A percentile compares a stretch with the other conserved stretches of the same genome.
These are phyloP conservation scores for Alternaria sp. DNA, from an alignment of 2,329 filamentous ascomycete genomes.

Conservation along the genomic window DNA sequence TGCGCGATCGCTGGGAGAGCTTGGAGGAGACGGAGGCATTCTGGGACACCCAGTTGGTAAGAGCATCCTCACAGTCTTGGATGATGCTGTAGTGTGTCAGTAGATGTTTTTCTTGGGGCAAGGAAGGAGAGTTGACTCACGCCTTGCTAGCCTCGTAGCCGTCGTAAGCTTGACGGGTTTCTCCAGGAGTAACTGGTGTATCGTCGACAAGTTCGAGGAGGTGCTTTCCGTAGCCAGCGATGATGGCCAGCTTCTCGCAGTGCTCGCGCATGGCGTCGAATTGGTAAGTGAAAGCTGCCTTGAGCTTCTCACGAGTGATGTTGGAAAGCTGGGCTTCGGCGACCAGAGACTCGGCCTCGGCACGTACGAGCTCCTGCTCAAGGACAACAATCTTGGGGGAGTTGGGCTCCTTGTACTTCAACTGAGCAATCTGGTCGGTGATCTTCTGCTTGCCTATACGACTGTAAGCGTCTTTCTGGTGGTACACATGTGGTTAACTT, in stretches of 20 bases:
- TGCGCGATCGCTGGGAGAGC: conserved; percentile 86
- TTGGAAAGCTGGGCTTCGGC: conserved; percentile 98
- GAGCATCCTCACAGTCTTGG: conserved; percentile 96
- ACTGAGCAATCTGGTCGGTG: conserved; percentile 95
- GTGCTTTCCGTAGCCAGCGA: conserved; percentile 97
- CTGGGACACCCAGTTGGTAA: conserved; percentile 95
- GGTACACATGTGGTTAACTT: conserved; percentile 51
- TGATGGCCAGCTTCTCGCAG: conserved; percentile 97
- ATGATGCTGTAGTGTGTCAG: conserved; percentile 72
- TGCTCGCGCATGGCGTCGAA: conserved; percentile 98
- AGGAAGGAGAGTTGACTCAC: conserved; percentile 45
- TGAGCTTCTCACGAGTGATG: conserved; percentile 99
- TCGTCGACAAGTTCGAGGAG: conserved; percentile 97
- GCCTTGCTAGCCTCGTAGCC: conserved; percentile 98
- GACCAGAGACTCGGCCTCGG: conserved; percentile 97
- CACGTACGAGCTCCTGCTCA: conserved; percentile 97
- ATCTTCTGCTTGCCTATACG: conserved; percentile 93
- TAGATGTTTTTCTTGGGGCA: neutral
- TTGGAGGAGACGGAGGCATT: conserved; percentile 89
- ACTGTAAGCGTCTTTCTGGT: conserved; percentile 8
- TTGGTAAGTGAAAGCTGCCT: conserved; percentile 97
- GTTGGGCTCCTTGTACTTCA: conserved; percentile 99
- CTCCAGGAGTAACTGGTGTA: conserved; percentile 93
- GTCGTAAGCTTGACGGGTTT: conserved; percentile 94
- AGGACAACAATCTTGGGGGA: conserved; percentile 97